phyloP scores from a whole-genome alignment of 345 rosid species.

The Pistacia atlantica region DNA sequence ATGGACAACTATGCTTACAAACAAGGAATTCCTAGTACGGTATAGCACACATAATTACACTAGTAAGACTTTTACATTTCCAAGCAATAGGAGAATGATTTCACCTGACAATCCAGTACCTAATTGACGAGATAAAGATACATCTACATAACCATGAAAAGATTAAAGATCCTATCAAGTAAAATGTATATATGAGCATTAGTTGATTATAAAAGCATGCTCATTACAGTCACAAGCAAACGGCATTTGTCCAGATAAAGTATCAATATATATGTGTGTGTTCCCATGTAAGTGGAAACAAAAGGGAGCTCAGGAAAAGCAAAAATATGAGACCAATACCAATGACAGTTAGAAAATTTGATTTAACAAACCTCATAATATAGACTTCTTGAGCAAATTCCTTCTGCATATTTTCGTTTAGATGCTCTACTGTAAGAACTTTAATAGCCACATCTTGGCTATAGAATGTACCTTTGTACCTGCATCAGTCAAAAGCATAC shows the following conservation, averaged over 20 bases:
- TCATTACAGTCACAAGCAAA: background rate
- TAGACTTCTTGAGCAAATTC: conserved; percentile 60
- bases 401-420: conserved; percentile 36
- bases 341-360: background rate
- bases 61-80: no score
- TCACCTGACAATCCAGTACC: no score
- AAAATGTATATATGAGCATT: background rate
- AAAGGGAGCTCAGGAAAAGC: background rate
- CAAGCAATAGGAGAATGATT: no score
- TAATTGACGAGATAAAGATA: no score
- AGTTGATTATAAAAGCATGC: background rate
- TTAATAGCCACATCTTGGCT: conserved; percentile 63
- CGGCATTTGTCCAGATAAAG: background rate
- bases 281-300: background rate
- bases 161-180: background rate
- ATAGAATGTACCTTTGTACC: conserved; percentile 52
- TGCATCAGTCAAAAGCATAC: conserved; percentile 25
- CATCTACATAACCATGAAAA: no score
- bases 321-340: background rate
- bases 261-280: no score
- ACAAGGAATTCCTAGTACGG: no score
- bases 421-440: conserved; percentile 44
- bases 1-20: no score
- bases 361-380: conserved; percentile 49
- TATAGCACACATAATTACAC: no score